Evolutionary conservation across 345 rosid species (phyloP).

Genomic region (Reutealis trisperma): DNA sequence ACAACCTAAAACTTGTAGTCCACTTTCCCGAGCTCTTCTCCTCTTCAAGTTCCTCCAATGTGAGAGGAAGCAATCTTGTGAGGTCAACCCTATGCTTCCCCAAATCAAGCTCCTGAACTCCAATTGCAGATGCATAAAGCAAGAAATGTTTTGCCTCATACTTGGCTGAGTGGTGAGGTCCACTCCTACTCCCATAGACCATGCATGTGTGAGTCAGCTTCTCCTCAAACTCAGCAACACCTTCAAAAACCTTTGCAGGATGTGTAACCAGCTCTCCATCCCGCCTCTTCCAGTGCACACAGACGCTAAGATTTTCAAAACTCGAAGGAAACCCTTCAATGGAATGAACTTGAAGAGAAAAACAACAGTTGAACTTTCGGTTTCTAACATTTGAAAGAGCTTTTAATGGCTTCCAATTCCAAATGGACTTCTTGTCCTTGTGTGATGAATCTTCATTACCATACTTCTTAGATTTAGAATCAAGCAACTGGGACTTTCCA

Average conservation of each 20-base stretch:
- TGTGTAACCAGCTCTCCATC: slow-evolving; percentile 65
- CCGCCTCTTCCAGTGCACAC: slow-evolving; percentile 91
- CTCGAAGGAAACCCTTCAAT: slow-evolving; percentile 31
- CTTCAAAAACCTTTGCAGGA: slow-evolving; percentile 60
- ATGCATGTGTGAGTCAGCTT: slow-evolving; percentile 66
- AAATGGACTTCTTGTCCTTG: slow-evolving; percentile 79
- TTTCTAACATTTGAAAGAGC: slow-evolving; percentile 66
- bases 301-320: slow-evolving; percentile 39
- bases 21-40: slow-evolving; percentile 90
- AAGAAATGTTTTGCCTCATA: slow-evolving; percentile 94
- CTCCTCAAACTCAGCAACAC: slow-evolving; percentile 73
- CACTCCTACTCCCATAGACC: slow-evolving; percentile 81
- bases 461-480: slow-evolving; percentile 43
- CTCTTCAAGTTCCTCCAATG: slow-evolving; percentile 89
- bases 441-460: slow-evolving; percentile 44
- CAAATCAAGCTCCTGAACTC: slow-evolving; percentile 72
- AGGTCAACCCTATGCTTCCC: slow-evolving; percentile 97
- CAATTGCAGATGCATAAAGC: slow-evolving; percentile 62
- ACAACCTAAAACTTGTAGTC: slow-evolving; percentile 86
- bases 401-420: slow-evolving; percentile 91
- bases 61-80: slow-evolving; percentile 84
- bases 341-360: slow-evolving; percentile 73
- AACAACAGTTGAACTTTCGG: slow-evolving; percentile 74
- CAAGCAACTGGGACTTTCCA: slow-evolving; percentile 40
- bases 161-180: slow-evolving; percentile 86